Evolutionary conservation across 331 rosid species (phyloP), one percentile per base, ranked within the genome.

Genomic region (Saraca asoca): DNA sequence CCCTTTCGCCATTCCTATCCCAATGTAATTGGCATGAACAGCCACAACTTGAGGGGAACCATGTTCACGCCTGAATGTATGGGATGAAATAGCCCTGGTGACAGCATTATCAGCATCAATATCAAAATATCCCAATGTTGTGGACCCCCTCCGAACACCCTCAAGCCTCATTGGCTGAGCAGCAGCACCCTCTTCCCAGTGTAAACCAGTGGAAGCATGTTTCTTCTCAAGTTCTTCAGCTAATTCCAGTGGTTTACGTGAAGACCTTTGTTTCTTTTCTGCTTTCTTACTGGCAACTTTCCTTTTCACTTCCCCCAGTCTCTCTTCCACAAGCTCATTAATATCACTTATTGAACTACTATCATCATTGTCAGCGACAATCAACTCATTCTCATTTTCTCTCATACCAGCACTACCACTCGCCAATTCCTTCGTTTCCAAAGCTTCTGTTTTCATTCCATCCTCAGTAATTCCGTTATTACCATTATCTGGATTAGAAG

Each of bases 141-240:
- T 86, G 31, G 99, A 83, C 29, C 92, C 97, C 68, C 95, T 88
- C 58, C 90, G 80, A 52, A 90, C 81, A 5, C 99, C 97, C 83
- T 94, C 99, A 3, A 94, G 90, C 84, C 91, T 77, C 99, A 90
- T 90, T 48, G 99, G 99, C 76, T 88, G 97, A 50, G 99, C 97
- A 50, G 97, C 99, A 38, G 94, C 99, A 42, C 99, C 97, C 78
- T 83, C 99, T 75, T 90, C 97, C 92, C 82, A 88, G 62, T 94
- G 85, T 76, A 90, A 61, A 73, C 90, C 96, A 59, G 92, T 90
- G 7, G 94, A 94, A 83, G 99, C 99, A 51, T 86, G 88, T 66
- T 80, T 94, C 87, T 81, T 90, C 87, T 94, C 99, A 24, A 82
- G 71, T 71, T 90, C 95, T 75, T 90, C 99, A 0, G 99, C 97